These are phyloP conservation scores for Pistacia integerrima DNA, from an alignment of 345 rosid species.

Conservation along the genomic window DNA sequence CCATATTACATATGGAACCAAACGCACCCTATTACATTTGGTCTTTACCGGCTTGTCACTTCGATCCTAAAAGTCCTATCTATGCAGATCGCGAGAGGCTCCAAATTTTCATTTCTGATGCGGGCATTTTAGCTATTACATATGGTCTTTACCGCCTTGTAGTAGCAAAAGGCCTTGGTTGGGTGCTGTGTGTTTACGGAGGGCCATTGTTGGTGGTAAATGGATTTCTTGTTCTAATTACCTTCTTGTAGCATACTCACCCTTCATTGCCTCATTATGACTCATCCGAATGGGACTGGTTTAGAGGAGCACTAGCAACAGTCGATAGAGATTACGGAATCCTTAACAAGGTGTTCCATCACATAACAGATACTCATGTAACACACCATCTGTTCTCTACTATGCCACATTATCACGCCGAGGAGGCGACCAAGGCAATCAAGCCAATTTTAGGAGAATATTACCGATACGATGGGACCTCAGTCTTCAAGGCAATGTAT, in stretches of 20 bases:
- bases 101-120: conserved; percentile 71
- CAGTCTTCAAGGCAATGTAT: conserved; percentile 66
- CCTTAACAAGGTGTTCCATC: conserved; percentile 79
- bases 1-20: no score
- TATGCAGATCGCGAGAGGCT: conserved; percentile 71
- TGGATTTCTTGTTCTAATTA: conserved; percentile 66
- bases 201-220: conserved; percentile 74
- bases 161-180: conserved; percentile 56
- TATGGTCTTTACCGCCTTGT: conserved; percentile 60
- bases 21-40: no score
- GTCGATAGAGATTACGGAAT: conserved; percentile 88
- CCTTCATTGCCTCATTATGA: conserved; percentile 81
- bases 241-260: conserved; percentile 89
- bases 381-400: conserved; percentile 87
- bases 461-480: conserved; percentile 75
- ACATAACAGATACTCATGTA: conserved; percentile 88
- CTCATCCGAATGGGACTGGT: conserved; percentile 90
- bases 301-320: conserved; percentile 80
- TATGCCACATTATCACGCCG: conserved; percentile 88
- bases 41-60: conserved; percentile 92
- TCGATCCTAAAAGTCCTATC: conserved; percentile 75
- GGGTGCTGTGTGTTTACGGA: conserved; percentile 65
- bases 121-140: conserved; percentile 55
- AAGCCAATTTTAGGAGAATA: conserved; percentile 83
- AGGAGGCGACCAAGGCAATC: conserved; percentile 90